Evolutionary conservation across 2,329 filamentous ascomycete genomes (phyloP), one percentile per base, ranked within the genome.

Genomic region (Lecanoromycetidae sp.): DNA sequence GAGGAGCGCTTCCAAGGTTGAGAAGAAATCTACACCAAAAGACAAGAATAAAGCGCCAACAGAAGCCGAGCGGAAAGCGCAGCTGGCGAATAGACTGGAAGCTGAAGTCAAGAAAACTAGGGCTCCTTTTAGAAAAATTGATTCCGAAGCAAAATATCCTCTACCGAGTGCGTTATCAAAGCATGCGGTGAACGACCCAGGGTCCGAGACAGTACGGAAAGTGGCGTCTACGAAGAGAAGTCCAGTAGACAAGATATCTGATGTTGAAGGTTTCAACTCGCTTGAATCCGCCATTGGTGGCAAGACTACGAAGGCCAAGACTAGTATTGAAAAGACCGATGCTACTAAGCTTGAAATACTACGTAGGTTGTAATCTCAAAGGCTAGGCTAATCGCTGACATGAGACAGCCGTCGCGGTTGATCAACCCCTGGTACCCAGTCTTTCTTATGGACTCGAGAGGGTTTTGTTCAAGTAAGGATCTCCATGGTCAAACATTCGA

Each of bases 381-480:
- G 12, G 7, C 5, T 13, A 32, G 7, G 19, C 32, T 22, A 22
- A 43, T 32, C 26, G 33, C 46, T 53, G 30, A 51, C 12, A 19
- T 2, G 23, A 13, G 22, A 9, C 25, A 60, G 58, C 58, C 10
- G 52, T 61, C 22, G 54, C 67, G 9, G 57, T 71, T 33, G 62
- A 71, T 20, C 69, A 71, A 33, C 64, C 72, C 2, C 66, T 69
- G 10, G 73, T 80, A 9, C 84, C 87, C 1, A 66, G 65, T 22
- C 68, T 94, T 2, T 70, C 77, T 2, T 82, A 91, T 60, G 82
- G 84, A 5, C 71, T 95, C 26, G 86, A 94, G 52, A 76, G 87
- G 48, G 90, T 93, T n/a, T 69, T 98, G 2, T 98, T 98, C 73
- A 98, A 95, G 63, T 75, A 66, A 54, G 71, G 50, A 27, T 38